Evolutionary conservation across 148 eudicot genomes (phyloP), one percentile per base, ranked within the genome.

Genomic region (Rheum nobile): DNA sequence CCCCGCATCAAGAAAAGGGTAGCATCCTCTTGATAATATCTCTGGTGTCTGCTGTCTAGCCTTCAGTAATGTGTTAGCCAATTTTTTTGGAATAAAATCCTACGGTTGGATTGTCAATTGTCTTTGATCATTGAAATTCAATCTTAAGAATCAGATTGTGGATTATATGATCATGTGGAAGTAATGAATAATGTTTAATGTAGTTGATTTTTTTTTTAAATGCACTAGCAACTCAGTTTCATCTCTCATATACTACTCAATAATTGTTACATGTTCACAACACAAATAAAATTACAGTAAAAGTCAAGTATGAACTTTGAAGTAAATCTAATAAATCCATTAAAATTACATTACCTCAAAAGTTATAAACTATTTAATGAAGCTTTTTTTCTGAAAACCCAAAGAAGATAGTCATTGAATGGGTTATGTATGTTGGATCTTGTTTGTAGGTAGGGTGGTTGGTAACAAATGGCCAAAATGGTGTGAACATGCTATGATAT

Each of bases 1-100:
- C 97, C 99, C 22, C 91, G 97, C 8, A 86, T 95, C 32, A 95
- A 91, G 81, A 95, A 88, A 85, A 88, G 3, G 98, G 99, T 87
- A 41, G 48, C 26, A 24, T 4, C 68, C 29, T 74, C 52, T 72
- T 73, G 38, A n/a, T n/a, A n/a, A 11, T 29, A 16, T 16, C 21
- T 46, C 26, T 54, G 46, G 59, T 77, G 0, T 68, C 76, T 76
- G 67, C 71, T 68, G 11, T 65, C 21, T 28, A 4, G 10, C 22
- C 34, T 26, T 59, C 34, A 13, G 67, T 59, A 14, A 59, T 59
- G 35, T 54, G 29, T 28, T 61, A 13, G 32, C 22, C 0, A 65
- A 31, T 65, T n/a, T 32, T 16, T 31, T 65, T 31, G 21, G 70
- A 32, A 13, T n/a, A 22, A 22, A 54, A 54, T 28, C 10, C 34